These are phyloP conservation scores for Geoglossum cookeanum DNA, from an alignment of 2,329 filamentous ascomycete species.

Conservation along the genomic window DNA sequence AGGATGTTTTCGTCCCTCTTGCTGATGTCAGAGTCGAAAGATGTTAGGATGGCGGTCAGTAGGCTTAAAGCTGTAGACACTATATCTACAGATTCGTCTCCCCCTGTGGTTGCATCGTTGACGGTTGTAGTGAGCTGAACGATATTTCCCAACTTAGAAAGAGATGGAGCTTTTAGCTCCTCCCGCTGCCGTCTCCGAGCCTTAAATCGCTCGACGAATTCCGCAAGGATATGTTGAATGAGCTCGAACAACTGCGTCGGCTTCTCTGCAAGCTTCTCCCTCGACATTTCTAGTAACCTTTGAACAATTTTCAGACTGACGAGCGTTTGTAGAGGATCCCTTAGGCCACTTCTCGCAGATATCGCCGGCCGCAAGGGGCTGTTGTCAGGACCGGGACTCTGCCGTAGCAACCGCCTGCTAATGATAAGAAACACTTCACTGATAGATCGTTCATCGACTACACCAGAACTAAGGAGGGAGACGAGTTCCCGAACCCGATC, in stretches of 20 bases:
- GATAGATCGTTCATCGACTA: slow-evolving; percentile 35
- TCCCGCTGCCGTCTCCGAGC: slow-evolving; percentile 25
- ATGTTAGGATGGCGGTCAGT: slow-evolving; percentile 39
- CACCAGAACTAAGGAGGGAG: slow-evolving; percentile 29
- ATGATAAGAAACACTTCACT: slow-evolving; percentile 39
- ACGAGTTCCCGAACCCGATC: slow-evolving; percentile 30
- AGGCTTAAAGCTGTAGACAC: slow-evolving; percentile 37
- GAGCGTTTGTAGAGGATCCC: slow-evolving; percentile 30
- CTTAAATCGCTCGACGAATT: slow-evolving; percentile 22
- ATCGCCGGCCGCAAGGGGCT: not conserved
- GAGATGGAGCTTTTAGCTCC: slow-evolving; percentile 12
- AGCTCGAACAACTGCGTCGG: slow-evolving; percentile 47
- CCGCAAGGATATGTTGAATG: slow-evolving; percentile 37
- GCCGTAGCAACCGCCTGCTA: slow-evolving; percentile 32
- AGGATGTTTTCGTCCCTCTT: slow-evolving; percentile 13
- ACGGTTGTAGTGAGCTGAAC: slow-evolving; percentile 7
- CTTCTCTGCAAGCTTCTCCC: slow-evolving; percentile 42
- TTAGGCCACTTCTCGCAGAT: slow-evolving; percentile 8
- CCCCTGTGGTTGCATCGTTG: not conserved
- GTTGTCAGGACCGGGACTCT: not conserved
- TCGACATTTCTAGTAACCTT: slow-evolving; percentile 41
- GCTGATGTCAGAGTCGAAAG: slow-evolving; percentile 34
- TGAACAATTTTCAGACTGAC: slow-evolving; percentile 43
- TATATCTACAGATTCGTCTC: slow-evolving; percentile 5
- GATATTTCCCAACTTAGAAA: slow-evolving; percentile 14